phyloP scores from a whole-genome alignment of 805 yeast species.

The Blastobotrys muscicola region DNA sequence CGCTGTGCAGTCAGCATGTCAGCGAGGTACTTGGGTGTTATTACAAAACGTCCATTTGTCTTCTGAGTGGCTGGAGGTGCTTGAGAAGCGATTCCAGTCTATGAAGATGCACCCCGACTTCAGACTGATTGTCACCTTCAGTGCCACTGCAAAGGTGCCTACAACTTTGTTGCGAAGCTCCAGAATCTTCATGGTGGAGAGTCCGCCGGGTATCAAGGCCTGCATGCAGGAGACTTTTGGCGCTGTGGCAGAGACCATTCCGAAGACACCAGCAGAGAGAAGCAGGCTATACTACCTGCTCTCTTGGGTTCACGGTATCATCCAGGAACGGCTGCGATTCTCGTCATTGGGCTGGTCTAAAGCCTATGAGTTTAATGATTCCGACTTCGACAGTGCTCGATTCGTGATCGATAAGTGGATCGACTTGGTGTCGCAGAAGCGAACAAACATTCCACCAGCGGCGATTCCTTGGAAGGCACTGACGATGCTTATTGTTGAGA shows the following conservation, averaged over 20 bases:
- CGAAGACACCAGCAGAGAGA: slow-evolving; percentile 33
- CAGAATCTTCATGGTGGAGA: slow-evolving; percentile 51
- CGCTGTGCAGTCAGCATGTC: slow-evolving; percentile 38
- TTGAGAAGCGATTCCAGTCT: slow-evolving; percentile 39
- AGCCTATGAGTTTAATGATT: slow-evolving; percentile 59
- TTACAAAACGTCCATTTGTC: slow-evolving; percentile 78
- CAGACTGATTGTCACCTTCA: slow-evolving; percentile 59
- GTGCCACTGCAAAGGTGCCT: slow-evolving; percentile 41
- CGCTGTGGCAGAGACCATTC: slow-evolving; percentile 13
- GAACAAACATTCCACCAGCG: slow-evolving; percentile 37
- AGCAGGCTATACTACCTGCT: slow-evolving; percentile 43
- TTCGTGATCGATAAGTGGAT: slow-evolving; percentile 37
- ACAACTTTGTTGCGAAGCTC: slow-evolving; percentile 46
- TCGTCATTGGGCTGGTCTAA: slow-evolving; percentile 55
- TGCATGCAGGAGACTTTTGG: slow-evolving; percentile 34
- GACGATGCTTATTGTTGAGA: slow-evolving; percentile 38
- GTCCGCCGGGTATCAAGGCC: slow-evolving; percentile 48
- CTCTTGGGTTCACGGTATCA: slow-evolving; percentile 61
- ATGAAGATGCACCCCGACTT: slow-evolving; percentile 30
- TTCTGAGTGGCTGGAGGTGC: slow-evolving; percentile 45
- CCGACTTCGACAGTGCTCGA: slow-evolving; percentile 52
- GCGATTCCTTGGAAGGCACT: slow-evolving; percentile 48
- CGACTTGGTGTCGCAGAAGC: slow-evolving; percentile 12
- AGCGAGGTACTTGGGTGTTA: slow-evolving; percentile 58
- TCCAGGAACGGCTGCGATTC: slow-evolving; percentile 50